phyloP scores from a whole-genome alignment of 2,329 filamentous ascomycete species.

The Didymella arachidicola region DNA sequence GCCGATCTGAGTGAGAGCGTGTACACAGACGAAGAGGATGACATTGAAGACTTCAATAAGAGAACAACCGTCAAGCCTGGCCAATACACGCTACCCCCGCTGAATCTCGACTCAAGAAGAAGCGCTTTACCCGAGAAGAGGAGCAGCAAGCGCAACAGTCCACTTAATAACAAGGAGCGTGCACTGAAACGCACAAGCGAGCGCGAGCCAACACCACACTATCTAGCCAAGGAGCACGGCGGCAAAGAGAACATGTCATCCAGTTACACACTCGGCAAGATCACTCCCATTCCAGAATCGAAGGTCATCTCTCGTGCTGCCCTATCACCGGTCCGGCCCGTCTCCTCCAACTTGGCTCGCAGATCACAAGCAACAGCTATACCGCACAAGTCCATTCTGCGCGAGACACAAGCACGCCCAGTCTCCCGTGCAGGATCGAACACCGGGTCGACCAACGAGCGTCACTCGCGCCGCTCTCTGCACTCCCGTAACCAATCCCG shows the following conservation, averaged over 20 bases:
- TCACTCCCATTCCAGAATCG: slow-evolving; percentile 14
- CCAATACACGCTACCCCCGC: slow-evolving; percentile 33
- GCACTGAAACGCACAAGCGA: slow-evolving; percentile 37
- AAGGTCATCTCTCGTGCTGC: slow-evolving; percentile 25
- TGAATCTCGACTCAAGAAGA: slow-evolving; percentile 31
- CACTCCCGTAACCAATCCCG: slow-evolving; percentile 36
- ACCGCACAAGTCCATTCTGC: slow-evolving; percentile 19
- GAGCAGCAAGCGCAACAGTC: slow-evolving; percentile 24
- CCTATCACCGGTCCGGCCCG: slow-evolving; percentile 29
- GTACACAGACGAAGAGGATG: slow-evolving; percentile 41
- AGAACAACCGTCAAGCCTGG: slow-evolving; percentile 32
- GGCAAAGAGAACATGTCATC: slow-evolving; percentile 45
- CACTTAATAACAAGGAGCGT: slow-evolving; percentile 22
- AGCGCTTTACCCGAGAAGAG: slow-evolving; percentile 21
- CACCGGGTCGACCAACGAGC: slow-evolving; percentile 26
- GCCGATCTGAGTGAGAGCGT: slow-evolving; percentile 42
- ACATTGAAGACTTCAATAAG: slow-evolving; percentile 37
- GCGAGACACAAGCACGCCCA: slow-evolving; percentile 9
- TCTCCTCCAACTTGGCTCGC: slow-evolving; percentile 1
- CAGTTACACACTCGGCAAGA: slow-evolving; percentile 30
- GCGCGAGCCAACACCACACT: slow-evolving; percentile 40
- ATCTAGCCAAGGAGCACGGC: slow-evolving; percentile 35
- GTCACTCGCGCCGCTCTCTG: slow-evolving; percentile 36
- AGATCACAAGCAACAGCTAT: slow-evolving; percentile 20
- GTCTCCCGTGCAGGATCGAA: slow-evolving; percentile 16